Conservation (phyloP, 768 basidiomycete species). For the Naematelia aurantialba region DNA sequence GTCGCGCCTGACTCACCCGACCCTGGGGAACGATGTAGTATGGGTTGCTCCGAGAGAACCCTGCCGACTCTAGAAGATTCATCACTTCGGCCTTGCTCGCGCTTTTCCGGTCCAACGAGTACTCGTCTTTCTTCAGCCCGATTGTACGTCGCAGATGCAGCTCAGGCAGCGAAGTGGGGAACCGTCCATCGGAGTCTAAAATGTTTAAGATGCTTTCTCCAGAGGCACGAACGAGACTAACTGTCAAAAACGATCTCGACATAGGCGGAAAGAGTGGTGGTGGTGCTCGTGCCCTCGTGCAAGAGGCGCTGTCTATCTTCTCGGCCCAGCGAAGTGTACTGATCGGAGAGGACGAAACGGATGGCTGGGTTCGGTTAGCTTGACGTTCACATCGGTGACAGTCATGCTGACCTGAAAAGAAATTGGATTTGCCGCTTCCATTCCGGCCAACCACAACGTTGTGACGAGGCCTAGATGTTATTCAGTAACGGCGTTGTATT, state of each 20-base stretch:
- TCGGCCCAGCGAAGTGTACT: constrained; percentile 89
- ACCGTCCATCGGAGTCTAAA: constrained; percentile 73
- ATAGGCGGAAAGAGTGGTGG: constrained; percentile 86
- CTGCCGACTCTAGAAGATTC: constrained; percentile 92
- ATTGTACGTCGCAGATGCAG: constrained; percentile 88
- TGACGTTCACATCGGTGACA: background rate
- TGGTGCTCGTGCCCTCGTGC: constrained; percentile 84
- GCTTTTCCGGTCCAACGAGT: constrained; percentile 91
- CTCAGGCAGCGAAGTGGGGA: constrained; percentile 85
- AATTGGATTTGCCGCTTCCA: constrained; percentile 97
- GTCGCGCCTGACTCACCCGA: constrained; percentile 59
- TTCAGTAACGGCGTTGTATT: constrained; percentile 35
- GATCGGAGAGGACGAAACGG: constrained; percentile 94
- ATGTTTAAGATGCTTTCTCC: background rate
- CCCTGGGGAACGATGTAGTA: constrained; percentile 99
- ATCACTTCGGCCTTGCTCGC: constrained; percentile 95
- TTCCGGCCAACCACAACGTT: constrained; percentile 97
- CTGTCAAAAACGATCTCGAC: constrained; percentile 97
- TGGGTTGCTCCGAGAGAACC: constrained; percentile 96
- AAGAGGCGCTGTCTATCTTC: constrained; percentile 90
- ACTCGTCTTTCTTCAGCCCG: constrained; percentile 97
- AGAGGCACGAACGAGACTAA: background rate
- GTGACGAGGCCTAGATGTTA: no score
- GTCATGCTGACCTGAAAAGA: constrained; percentile 73
- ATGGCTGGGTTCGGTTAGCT: constrained; percentile 64